phyloP scores from a whole-genome alignment of 306 rosid genomes.

The Cyamopsis tetragonoloba region DNA sequence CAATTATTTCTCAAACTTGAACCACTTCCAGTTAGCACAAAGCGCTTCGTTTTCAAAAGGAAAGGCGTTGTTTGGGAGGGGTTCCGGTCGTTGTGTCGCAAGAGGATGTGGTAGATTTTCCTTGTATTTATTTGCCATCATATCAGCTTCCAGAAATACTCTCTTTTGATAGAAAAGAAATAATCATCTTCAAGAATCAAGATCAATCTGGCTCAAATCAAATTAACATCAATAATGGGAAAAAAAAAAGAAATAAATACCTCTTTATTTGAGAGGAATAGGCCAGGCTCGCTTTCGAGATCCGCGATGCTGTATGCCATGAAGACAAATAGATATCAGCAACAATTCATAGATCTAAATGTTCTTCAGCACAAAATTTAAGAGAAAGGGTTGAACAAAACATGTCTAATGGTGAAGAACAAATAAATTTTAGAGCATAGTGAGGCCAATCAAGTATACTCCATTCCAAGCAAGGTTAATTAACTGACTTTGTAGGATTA shows the following conservation, averaged over 20 bases:
- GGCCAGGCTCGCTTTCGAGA: slow-evolving; percentile 80
- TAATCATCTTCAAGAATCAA: background rate
- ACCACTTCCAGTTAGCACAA: slow-evolving; percentile 91
- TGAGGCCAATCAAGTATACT: background rate
- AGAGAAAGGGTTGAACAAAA: background rate
- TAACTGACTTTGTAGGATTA: background rate
- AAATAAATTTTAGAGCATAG: background rate
- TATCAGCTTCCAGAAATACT: slow-evolving; percentile 71
- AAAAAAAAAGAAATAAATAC: slow-evolving; percentile 12
- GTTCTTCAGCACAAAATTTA: background rate
- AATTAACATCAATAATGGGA: background rate
- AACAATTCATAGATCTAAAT: background rate
- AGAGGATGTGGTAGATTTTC: slow-evolving; percentile 45
- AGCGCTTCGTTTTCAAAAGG: slow-evolving; percentile 58
- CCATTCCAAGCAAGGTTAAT: background rate
- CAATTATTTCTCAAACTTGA: slow-evolving; percentile 52
- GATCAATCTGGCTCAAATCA: background rate
- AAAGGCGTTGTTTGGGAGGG: slow-evolving; percentile 23
- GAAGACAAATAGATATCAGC: slow-evolving; percentile 16
- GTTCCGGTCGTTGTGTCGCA: slow-evolving; percentile 9
- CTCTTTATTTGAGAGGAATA: slow-evolving; percentile 66
- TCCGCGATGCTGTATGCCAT: slow-evolving; percentile 60
- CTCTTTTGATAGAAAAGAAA: slow-evolving; percentile 31
- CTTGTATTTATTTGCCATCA: slow-evolving; percentile 74
- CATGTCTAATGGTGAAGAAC: background rate